Conservation (phyloP, 1,284 basidiomycete species). For the Heterobasidion annosum region DNA sequence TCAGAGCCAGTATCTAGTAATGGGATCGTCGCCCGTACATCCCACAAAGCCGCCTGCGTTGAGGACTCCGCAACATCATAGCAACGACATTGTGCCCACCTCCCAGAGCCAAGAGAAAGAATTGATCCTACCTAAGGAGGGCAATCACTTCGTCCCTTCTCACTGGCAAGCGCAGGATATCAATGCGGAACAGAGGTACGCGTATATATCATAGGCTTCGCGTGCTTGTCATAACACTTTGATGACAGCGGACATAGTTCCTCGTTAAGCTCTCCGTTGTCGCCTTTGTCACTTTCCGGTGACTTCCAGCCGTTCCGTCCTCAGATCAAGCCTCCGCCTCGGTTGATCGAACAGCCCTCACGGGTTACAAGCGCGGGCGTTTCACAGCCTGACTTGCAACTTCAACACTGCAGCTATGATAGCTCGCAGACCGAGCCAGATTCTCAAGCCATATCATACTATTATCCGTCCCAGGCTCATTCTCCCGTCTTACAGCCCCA, state of each 20-base stretch:
- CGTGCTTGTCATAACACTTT: too few relatives aligned
- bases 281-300: neutral
- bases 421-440: conserved; percentile 1
- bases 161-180: too few relatives aligned
- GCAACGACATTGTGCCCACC: conserved; percentile 12
- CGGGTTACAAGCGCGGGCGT: neutral
- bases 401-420: neutral
- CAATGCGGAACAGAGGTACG: too few relatives aligned
- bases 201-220: too few relatives aligned
- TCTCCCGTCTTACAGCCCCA: neutral
- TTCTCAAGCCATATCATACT: neutral
- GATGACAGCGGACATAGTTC: neutral
- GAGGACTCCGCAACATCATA: neutral
- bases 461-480: neutral
- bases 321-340: neutral
- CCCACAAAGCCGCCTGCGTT: neutral
- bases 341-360: neutral
- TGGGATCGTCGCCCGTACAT: neutral
- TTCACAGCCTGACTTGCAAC: neutral
- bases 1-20: conserved; percentile 6
- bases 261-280: neutral
- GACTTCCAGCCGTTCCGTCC: neutral
- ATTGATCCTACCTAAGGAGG: neutral
- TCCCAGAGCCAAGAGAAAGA: conserved; percentile 18
- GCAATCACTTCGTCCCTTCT: neutral